phyloP scores from a whole-genome alignment of 495 filamentous ascomycete genomes.

The Podospora pseudoanserina region DNA sequence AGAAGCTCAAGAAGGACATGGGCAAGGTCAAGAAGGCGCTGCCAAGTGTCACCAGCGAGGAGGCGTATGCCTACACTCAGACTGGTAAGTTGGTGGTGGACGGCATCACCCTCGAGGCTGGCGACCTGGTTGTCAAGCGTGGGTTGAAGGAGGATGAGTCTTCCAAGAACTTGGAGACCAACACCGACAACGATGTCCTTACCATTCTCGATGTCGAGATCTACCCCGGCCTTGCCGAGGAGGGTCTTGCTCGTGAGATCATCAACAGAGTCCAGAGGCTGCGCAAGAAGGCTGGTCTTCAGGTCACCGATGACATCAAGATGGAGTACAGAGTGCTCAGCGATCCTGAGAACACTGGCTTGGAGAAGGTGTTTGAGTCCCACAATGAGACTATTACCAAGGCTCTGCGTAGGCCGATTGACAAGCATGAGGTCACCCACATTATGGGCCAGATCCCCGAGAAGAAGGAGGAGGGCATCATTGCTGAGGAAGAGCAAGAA shows the following conservation, averaged over 20 bases:
- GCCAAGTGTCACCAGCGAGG: constrained; percentile 69
- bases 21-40: constrained; percentile 87
- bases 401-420: constrained; percentile 73
- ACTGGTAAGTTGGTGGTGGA: constrained; percentile 72
- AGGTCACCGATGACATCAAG: constrained; percentile 44
- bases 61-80: constrained; percentile 70
- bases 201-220: constrained; percentile 42
- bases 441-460: constrained; percentile 60
- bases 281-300: constrained; percentile 45
- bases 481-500: constrained; percentile 84
- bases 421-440: constrained; percentile 64
- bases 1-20: constrained; percentile 94
- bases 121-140: constrained; percentile 79
- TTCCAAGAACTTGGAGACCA: constrained; percentile 72
- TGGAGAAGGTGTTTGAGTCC: constrained; percentile 68
- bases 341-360: constrained; percentile 72
- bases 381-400: constrained; percentile 70
- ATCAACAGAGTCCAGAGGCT: constrained; percentile 47
- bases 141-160: constrained; percentile 65
- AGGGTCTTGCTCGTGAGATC: constrained; percentile 44
- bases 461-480: constrained; percentile 56
- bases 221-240: constrained; percentile 41
- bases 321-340: constrained; percentile 47
- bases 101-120: constrained; percentile 74
- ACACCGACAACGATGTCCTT: constrained; percentile 62